Conservation (phyloP, 2,329 filamentous ascomycete genomes). For the Verticillium albo-atrum region DNA sequence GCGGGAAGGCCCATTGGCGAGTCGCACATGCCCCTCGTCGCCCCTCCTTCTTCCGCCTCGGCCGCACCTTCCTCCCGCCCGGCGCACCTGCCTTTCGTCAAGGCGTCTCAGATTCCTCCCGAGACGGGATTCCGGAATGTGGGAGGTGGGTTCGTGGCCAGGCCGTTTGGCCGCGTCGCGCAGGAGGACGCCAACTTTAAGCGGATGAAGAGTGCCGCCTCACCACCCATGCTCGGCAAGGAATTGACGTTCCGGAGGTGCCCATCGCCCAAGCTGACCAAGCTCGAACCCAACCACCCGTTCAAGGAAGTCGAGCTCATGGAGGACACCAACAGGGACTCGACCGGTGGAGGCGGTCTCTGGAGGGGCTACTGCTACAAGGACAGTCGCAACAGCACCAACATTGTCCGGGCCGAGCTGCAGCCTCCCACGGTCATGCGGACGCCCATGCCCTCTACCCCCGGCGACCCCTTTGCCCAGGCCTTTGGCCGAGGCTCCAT, state of each 20-base stretch:
- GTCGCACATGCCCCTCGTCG: conserved; percentile 4
- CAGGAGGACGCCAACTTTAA: conserved; percentile 34
- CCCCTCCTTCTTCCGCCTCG: background rate
- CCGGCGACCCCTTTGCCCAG: conserved; percentile 36
- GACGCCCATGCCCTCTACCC: conserved; percentile 40
- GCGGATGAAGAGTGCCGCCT: conserved; percentile 47
- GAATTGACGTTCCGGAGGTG: conserved; percentile 80
- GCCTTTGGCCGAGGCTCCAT: conserved; percentile 32
- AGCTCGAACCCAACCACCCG: conserved; percentile 74
- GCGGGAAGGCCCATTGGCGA: conserved; percentile 5
- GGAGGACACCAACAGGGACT: conserved; percentile 48
- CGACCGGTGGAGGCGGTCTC: conserved; percentile 58
- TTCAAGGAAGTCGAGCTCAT: conserved; percentile 41
- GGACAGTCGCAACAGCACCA: conserved; percentile 25
- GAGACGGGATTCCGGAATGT: conserved; percentile 34
- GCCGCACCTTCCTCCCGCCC: background rate
- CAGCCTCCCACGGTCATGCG: conserved; percentile 44
- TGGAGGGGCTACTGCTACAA: conserved; percentile 71
- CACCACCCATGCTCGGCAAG: conserved; percentile 83
- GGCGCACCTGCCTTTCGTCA: background rate
- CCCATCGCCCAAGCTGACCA: conserved; percentile 76
- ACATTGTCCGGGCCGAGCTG: conserved; percentile 35
- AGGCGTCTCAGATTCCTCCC: conserved; percentile 27
- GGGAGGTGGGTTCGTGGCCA: conserved; percentile 30
- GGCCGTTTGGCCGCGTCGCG: conserved; percentile 36